A percentile compares a stretch with the other conserved stretches of the same genome.
Conservation (phyloP, 2,329 filamentous ascomycete species). For the Chaetoscypha palmicola region DNA sequence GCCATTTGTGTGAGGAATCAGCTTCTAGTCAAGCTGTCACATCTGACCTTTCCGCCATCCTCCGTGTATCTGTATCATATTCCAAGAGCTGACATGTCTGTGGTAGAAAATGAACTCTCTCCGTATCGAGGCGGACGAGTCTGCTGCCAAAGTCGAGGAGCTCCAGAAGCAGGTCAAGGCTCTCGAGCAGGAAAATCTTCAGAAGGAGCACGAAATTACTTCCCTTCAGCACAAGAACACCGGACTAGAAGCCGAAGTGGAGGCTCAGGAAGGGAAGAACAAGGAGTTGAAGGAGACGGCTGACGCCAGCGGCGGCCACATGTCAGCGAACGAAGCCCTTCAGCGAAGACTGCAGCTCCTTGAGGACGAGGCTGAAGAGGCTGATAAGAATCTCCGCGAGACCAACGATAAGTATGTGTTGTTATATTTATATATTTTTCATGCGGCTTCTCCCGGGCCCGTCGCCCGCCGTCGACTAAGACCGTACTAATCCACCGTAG, state of each 20-base stretch:
- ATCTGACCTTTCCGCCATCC: slow-evolving; percentile 7
- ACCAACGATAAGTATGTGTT: slow-evolving; percentile 90
- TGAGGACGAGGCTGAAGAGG: slow-evolving; percentile 95
- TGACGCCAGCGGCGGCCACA: slow-evolving; percentile 73
- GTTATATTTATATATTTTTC: no score
- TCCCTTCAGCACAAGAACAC: slow-evolving; percentile 94
- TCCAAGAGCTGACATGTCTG: slow-evolving; percentile 8
- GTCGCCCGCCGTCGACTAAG: no score
- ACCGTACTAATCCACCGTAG: slow-evolving; percentile 41
- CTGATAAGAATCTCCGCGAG: slow-evolving; percentile 93
- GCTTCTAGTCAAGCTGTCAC: slow-evolving; percentile 3
- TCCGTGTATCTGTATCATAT: background rate
- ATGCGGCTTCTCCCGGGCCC: no score
- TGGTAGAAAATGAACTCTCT: slow-evolving; percentile 87
- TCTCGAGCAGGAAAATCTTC: slow-evolving; percentile 88
- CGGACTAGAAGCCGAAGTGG: slow-evolving; percentile 81
- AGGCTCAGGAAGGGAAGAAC: slow-evolving; percentile 80
- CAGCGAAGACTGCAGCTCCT: slow-evolving; percentile 90
- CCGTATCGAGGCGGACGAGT: slow-evolving; percentile 87
- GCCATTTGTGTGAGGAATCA: slow-evolving; percentile 24
- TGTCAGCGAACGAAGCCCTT: slow-evolving; percentile 85
- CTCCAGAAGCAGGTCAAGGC: slow-evolving; percentile 79
- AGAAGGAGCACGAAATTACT: slow-evolving; percentile 97
- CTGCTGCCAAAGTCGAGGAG: slow-evolving; percentile 75
- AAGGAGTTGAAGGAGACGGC: slow-evolving; percentile 84